Evolutionary conservation across 345 rosid species (phyloP).

Genomic region (Toxicodendron radicans): DNA sequence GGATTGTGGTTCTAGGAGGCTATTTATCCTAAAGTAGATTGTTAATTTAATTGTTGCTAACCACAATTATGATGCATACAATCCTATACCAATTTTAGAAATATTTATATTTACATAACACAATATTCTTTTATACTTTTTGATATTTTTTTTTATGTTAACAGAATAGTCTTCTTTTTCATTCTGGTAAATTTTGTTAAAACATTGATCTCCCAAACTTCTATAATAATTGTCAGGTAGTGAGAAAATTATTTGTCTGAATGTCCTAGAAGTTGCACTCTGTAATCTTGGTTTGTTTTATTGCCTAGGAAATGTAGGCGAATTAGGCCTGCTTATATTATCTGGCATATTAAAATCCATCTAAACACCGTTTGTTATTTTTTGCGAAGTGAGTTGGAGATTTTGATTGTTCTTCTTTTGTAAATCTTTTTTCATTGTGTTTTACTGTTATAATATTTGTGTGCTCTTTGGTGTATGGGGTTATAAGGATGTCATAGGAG

Average conservation of each 20-base stretch:
- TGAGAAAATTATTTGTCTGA: constrained; percentile 5
- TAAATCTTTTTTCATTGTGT: too few relatives aligned
- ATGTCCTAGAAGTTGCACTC: neutral
- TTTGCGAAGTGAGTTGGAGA: neutral
- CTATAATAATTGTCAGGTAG: neutral
- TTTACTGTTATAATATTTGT: neutral
- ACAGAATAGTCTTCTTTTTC: neutral
- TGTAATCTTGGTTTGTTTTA: neutral
- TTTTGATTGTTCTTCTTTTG: neutral
- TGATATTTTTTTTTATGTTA: neutral
- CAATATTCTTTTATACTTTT: neutral
- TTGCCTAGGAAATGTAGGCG: too few relatives aligned
- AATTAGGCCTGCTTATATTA: neutral
- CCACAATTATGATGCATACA: neutral
- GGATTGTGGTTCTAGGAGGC: neutral
- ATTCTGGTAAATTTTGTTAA: neutral
- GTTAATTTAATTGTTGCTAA: neutral
- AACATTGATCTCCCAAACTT: neutral
- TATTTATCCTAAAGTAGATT: neutral
- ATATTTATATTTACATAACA: neutral
- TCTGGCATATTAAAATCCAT: neutral
- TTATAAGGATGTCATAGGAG: too few relatives aligned
- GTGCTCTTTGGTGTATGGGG: neutral
- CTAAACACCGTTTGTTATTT: neutral
- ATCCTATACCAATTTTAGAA: neutral